phyloP scores from a whole-genome alignment of 1,284 basidiomycete species.

The Cryptococcus sp. region DNA sequence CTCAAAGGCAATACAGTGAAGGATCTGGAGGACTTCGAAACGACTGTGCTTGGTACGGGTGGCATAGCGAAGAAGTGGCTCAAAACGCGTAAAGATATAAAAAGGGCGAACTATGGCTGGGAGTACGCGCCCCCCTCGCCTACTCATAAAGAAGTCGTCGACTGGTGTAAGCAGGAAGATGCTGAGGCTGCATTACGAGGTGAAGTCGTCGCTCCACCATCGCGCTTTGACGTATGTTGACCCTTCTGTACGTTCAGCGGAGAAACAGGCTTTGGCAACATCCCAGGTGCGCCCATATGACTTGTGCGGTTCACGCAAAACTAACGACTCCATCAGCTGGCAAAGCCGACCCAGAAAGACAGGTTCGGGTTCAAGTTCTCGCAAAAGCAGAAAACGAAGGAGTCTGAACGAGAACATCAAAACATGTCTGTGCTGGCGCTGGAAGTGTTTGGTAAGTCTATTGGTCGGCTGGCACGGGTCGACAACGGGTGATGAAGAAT shows the following conservation, averaged over 20 bases:
- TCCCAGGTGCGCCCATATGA: constrained; percentile 34
- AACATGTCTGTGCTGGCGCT: constrained; percentile 79
- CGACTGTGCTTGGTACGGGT: not conserved
- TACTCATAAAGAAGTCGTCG: constrained; percentile 50
- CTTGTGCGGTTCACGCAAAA: not conserved
- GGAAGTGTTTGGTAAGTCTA: constrained; percentile 73
- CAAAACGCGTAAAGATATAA: constrained; percentile 19
- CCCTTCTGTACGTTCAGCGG: constrained; percentile 5
- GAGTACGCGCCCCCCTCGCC: constrained; percentile 73
- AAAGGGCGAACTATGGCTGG: constrained; percentile 60
- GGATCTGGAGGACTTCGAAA: constrained; percentile 45
- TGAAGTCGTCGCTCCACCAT: constrained; percentile 9
- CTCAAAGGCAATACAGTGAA: constrained; percentile 58
- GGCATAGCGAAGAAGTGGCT: constrained; percentile 32
- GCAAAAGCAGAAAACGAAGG: constrained; percentile 55
- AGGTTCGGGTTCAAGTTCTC: constrained; percentile 67
- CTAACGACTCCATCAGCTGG: constrained; percentile 59
- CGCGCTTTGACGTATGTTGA: not conserved
- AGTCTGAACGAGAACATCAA: constrained; percentile 63
- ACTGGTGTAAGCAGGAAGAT: constrained; percentile 59
- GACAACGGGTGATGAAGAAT: no score
- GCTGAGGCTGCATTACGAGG: constrained; percentile 15
- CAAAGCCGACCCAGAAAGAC: constrained; percentile 73
- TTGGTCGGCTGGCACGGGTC: not conserved
- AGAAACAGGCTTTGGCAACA: constrained; percentile 32